Conservation (phyloP, 805 yeast genomes). For the Metschnikowia borealis region DNA sequence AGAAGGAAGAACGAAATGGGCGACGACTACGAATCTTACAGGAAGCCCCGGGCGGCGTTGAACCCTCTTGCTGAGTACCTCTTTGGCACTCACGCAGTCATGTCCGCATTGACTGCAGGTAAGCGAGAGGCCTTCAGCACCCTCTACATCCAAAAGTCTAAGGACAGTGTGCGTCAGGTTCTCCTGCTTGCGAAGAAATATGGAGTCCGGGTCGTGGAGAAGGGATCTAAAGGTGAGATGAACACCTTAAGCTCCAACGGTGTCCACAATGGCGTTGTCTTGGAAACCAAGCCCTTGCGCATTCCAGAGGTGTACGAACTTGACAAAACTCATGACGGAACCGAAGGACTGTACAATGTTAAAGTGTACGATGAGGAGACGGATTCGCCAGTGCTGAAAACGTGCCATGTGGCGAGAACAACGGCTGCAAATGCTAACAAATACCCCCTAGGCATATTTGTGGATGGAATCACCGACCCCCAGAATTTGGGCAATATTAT, state of each 20-base stretch:
- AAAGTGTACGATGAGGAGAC: conserved; percentile 13
- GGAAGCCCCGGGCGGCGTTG: conserved; percentile 11
- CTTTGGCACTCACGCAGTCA: conserved; percentile 72
- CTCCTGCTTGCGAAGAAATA: conserved; percentile 42
- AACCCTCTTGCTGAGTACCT: conserved; percentile 63
- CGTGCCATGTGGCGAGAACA: conserved; percentile 20
- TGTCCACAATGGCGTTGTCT: conserved; percentile 76
- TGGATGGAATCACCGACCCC: conserved; percentile 82
- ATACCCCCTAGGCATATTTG: conserved; percentile 64
- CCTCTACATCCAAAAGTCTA: conserved; percentile 44
- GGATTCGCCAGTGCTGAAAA: neutral
- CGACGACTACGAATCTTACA: conserved; percentile 8
- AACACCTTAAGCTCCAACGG: conserved; percentile 60
- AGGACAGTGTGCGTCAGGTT: conserved; percentile 39
- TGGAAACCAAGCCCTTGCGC: conserved; percentile 58
- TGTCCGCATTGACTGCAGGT: conserved; percentile 59
- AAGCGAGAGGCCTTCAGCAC: conserved; percentile 52
- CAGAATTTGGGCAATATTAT: conserved; percentile 83
- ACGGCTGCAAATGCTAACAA: conserved; percentile 10
- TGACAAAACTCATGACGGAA: conserved; percentile 20
- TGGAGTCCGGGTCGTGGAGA: conserved; percentile 35
- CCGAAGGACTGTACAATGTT: conserved; percentile 18
- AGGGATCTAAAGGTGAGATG: conserved; percentile 47
- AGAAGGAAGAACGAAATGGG: conserved; percentile 21
- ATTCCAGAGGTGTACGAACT: conserved; percentile 27